Evolutionary conservation across 1,139 yeast species (phyloP).

Genomic region (Geotrichum europaeum): DNA sequence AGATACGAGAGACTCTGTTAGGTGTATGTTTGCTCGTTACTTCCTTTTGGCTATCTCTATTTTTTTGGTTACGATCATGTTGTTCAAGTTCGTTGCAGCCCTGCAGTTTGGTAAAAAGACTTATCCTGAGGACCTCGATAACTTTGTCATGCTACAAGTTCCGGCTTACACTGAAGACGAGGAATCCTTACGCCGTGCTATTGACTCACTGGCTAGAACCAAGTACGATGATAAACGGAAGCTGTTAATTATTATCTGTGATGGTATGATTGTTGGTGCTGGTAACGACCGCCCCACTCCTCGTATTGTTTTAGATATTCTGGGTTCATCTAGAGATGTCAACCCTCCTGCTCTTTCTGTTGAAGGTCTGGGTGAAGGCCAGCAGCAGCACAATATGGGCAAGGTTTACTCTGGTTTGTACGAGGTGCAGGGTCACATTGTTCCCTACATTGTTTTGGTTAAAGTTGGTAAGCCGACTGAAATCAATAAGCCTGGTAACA

Average conservation of each 20-base stretch:
- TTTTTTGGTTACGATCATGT: slow-evolving; percentile 36
- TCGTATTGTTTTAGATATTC: slow-evolving; percentile 38
- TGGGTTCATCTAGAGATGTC: slow-evolving; percentile 37
- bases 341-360: slow-evolving; percentile 39
- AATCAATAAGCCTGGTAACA: slow-evolving; percentile 38
- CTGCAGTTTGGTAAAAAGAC: slow-evolving; percentile 35
- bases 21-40: slow-evolving; percentile 39
- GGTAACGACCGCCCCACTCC: slow-evolving; percentile 42
- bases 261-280: slow-evolving; percentile 42
- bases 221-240: slow-evolving; percentile 41
- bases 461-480: slow-evolving; percentile 42
- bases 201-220: slow-evolving; percentile 39
- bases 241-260: slow-evolving; percentile 38
- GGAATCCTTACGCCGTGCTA: slow-evolving; percentile 39
- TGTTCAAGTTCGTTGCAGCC: slow-evolving; percentile 38
- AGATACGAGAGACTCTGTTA: slow-evolving; percentile 37
- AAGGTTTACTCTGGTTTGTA: slow-evolving; percentile 40
- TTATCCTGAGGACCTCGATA: slow-evolving; percentile 37
- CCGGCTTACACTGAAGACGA: slow-evolving; percentile 44
- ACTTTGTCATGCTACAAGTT: slow-evolving; percentile 40
- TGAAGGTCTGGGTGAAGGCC: slow-evolving; percentile 40
- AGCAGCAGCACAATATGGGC: slow-evolving; percentile 39
- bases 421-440: slow-evolving; percentile 41
- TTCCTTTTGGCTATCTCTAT: slow-evolving; percentile 38
- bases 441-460: slow-evolving; percentile 40